A percentile compares a stretch with the other conserved stretches of the same genome.
These are phyloP conservation scores for Penicillium sp. DNA, from an alignment of 2,329 filamentous ascomycete genomes.

Conservation along the genomic window DNA sequence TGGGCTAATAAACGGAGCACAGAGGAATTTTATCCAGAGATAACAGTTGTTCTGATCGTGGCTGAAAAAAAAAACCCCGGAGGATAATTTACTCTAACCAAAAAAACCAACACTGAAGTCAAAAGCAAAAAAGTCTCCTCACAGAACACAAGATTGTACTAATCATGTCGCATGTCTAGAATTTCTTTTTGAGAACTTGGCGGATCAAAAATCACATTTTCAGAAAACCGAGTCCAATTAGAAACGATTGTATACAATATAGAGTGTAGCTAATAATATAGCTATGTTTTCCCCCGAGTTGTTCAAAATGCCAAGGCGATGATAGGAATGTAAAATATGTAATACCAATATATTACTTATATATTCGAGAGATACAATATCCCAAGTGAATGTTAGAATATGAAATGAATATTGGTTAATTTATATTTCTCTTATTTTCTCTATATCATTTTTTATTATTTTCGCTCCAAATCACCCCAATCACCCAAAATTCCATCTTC, in stretches of 20 bases:
- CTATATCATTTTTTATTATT: background rate
- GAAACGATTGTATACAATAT: background rate
- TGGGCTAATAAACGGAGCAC: background rate
- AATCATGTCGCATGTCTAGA: background rate
- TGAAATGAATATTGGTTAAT: background rate
- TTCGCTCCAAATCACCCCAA: too few relatives aligned
- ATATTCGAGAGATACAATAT: background rate
- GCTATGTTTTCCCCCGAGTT: background rate
- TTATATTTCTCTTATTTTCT: background rate
- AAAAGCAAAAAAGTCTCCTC: background rate
- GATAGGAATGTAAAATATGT: background rate
- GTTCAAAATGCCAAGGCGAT: background rate
- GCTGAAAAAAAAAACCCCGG: background rate
- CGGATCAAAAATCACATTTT: background rate
- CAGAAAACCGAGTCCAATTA: background rate
- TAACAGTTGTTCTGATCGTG: background rate
- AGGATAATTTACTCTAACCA: background rate
- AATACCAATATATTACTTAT: background rate
- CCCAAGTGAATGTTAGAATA: background rate
- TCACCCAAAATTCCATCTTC: background rate
- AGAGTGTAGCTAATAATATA: constrained; percentile 1
- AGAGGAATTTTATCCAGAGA: background rate
- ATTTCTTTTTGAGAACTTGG: background rate
- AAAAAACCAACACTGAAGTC: background rate
- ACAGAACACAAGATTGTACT: background rate